A percentile compares a stretch with the other conserved stretches of the same genome.
Conservation (phyloP, 345 rosid species). For the Psidium guajava region DNA sequence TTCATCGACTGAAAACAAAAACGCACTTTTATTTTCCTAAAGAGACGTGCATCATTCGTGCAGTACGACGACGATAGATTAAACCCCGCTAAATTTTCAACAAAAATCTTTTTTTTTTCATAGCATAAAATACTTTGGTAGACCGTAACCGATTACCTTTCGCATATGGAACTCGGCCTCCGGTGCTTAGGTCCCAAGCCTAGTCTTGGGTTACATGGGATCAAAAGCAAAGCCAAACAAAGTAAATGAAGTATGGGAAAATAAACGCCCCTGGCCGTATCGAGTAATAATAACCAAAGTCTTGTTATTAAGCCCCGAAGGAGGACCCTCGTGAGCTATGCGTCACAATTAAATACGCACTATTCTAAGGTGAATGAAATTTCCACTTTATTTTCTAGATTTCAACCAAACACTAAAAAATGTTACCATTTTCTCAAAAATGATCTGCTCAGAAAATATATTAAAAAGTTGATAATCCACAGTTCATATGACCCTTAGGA, state of each 20-base stretch:
- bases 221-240: background rate
- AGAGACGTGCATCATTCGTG: background rate
- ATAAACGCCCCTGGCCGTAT: background rate
- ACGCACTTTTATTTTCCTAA: background rate
- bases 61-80: background rate
- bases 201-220: background rate
- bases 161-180: background rate
- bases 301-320: background rate
- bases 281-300: background rate
- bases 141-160: background rate
- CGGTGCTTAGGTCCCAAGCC: background rate
- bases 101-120: background rate
- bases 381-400: no score
- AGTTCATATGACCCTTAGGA: no score
- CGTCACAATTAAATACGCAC: background rate
- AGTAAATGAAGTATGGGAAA: background rate
- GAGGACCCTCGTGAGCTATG: background rate
- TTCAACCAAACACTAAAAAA: no score
- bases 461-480: no score
- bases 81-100: background rate
- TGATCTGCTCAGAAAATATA: no score
- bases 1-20: background rate
- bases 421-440: no score
- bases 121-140: background rate
- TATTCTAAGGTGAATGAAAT: background rate